These are phyloP conservation scores for Penicillium verhagenii DNA, from an alignment of 495 filamentous ascomycete genomes.

Conservation along the genomic window DNA sequence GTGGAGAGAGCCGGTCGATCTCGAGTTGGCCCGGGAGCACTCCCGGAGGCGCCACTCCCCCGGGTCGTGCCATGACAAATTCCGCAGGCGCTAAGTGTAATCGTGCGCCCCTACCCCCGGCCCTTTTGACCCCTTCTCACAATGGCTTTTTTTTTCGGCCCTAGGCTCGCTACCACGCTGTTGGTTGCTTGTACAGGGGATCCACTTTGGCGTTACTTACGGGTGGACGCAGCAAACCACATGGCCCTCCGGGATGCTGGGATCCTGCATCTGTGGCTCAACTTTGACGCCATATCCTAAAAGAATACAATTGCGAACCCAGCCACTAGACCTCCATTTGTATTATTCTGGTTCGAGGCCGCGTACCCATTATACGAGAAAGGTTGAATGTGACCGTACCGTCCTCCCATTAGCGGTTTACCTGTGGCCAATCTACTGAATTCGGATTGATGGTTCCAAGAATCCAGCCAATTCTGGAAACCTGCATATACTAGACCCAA, in stretches of 20 bases:
- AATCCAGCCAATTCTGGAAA: neutral
- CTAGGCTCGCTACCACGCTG: constrained; percentile 7
- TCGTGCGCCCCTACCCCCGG: neutral
- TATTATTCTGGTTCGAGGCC: neutral
- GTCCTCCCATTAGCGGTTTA: too few species aligned
- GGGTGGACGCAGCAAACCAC: constrained; percentile 7
- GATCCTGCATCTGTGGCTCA: constrained; percentile 3
- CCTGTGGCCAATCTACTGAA: neutral
- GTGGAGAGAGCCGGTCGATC: constrained; percentile 17
- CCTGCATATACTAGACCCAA: neutral
- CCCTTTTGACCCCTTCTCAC: neutral
- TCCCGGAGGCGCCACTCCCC: constrained; percentile 3
- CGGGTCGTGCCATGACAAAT: constrained; percentile 9
- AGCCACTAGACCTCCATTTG: neutral
- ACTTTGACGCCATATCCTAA: neutral
- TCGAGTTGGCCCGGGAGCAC: constrained; percentile 5
- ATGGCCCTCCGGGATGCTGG: constrained; percentile 4
- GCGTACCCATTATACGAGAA: neutral
- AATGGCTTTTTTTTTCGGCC: constrained; percentile 2
- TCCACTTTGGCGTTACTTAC: constrained; percentile 9
- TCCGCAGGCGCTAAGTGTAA: constrained; percentile 1
- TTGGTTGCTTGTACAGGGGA: neutral
- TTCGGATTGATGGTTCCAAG: neutral
- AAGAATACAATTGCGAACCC: neutral
- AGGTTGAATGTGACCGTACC: neutral